Conservation (phyloP, 441 rosid species). For the Arabidopsis hybrid region DNA sequence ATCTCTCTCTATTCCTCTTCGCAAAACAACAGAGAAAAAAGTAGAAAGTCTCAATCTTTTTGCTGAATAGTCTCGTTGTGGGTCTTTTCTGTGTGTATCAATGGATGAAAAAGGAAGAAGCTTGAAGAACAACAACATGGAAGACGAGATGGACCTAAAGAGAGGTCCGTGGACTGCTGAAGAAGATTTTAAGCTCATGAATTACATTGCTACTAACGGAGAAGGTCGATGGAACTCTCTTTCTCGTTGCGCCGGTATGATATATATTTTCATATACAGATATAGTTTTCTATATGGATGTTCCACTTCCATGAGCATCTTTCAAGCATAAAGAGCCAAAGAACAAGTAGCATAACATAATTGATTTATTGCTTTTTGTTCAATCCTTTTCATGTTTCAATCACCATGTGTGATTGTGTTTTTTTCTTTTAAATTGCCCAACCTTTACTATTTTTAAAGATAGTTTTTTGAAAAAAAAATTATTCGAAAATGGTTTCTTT, state of each 20-base stretch:
- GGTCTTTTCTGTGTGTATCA: slow-evolving; percentile 47
- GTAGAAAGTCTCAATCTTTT: slow-evolving; percentile 34
- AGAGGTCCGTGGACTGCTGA: slow-evolving; percentile 75
- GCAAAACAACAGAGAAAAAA: slow-evolving; percentile 18
- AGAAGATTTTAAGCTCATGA: slow-evolving; percentile 67
- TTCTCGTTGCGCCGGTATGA: slow-evolving; percentile 64
- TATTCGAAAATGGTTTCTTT: slow-evolving; percentile 29
- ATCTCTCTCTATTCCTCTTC: slow-evolving; percentile 22
- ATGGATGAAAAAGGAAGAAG: slow-evolving; percentile 62
- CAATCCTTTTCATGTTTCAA: slow-evolving; percentile 44
- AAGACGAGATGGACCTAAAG: slow-evolving; percentile 65
- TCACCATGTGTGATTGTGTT: slow-evolving; percentile 49
- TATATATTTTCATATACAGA: slow-evolving; percentile 9
- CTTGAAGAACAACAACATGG: slow-evolving; percentile 46
- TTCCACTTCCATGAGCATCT: slow-evolving; percentile 32
- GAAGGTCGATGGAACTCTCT: slow-evolving; percentile 79
- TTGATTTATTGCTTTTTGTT: slow-evolving; percentile 38
- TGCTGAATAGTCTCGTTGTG: slow-evolving; percentile 45
- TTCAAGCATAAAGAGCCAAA: slow-evolving; percentile 35
- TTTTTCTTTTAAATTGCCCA: slow-evolving; percentile 22
- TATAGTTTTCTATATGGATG: slow-evolving; percentile 5
- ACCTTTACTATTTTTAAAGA: slow-evolving; percentile 24
- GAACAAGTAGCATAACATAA: slow-evolving; percentile 42
- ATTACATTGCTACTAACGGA: slow-evolving; percentile 66
- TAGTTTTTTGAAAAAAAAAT: neutral